Percentiles rank a stretch among this genome's conserved stretches.
These are phyloP conservation scores for Diaporthe batatas DNA, from an alignment of 2,329 filamentous ascomycete species.

Conservation along the genomic window DNA sequence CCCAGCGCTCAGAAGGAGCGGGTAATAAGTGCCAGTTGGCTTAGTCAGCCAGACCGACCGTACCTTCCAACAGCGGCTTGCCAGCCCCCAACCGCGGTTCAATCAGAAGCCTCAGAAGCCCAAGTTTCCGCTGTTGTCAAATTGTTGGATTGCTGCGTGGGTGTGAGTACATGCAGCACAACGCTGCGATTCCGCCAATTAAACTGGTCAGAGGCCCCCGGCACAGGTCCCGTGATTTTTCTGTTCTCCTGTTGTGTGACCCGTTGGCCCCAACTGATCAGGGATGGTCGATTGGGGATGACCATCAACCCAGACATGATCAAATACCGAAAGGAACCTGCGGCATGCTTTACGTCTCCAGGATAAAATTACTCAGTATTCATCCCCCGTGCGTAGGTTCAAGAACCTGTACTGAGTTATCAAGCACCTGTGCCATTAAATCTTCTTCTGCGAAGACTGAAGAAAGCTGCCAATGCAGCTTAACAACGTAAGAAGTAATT, in stretches of 20 bases:
- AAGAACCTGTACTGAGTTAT: not conserved
- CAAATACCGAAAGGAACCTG: not conserved
- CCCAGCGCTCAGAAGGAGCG: too few species aligned
- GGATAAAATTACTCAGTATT: not conserved
- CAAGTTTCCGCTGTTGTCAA: not conserved
- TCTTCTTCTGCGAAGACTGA: too few species aligned
- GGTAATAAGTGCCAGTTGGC: too few species aligned
- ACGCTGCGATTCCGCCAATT: not conserved
- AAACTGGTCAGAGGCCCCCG: not conserved
- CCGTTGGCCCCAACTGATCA: not conserved
- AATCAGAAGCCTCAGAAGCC: not conserved
- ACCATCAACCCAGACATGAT: not conserved
- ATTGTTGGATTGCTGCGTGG: not conserved
- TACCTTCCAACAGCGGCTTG: too few species aligned
- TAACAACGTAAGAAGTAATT: accelerated
- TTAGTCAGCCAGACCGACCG: too few species aligned
- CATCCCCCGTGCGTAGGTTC: not conserved
- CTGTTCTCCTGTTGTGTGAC: constrained; percentile 13
- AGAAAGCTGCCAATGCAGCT: not conserved
- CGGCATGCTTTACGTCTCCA: not conserved
- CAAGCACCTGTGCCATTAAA: not conserved
- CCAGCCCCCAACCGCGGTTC: constrained; percentile 12
- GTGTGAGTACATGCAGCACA: constrained; percentile 9
- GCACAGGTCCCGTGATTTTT: not conserved
- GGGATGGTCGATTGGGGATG: not conserved